Conservation (phyloP, 1,284 basidiomycete genomes). For the Fomitopsis palustris region DNA sequence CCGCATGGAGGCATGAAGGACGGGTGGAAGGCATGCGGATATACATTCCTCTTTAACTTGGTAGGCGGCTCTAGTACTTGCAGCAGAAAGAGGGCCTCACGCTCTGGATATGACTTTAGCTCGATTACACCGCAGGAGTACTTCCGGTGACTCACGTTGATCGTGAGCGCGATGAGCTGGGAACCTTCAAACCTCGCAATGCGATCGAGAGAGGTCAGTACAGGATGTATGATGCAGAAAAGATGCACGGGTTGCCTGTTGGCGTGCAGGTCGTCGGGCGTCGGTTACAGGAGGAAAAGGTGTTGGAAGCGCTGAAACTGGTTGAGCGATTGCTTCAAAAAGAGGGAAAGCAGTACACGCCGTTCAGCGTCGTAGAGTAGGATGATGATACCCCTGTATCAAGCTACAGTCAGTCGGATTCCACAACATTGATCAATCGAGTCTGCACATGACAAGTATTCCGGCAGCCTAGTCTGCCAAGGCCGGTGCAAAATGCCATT, state of each 20-base stretch:
- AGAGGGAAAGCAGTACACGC: conserved; percentile 21
- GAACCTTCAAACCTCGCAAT: conserved; percentile 29
- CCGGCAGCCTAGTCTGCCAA: too few species aligned
- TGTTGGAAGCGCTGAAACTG: conserved; percentile 79
- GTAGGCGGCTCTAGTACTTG: conserved; percentile 26
- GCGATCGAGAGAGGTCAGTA: conserved; percentile 1
- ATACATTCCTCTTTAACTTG: conserved; percentile 55
- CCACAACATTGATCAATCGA: too few species aligned
- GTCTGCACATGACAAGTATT: too few species aligned
- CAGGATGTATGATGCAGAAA: conserved; percentile 64
- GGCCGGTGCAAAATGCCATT: too few species aligned
- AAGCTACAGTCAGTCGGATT: too few species aligned
- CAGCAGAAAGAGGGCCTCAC: background rate
- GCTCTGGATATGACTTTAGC: conserved; percentile 35
- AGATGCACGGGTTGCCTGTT: conserved; percentile 79
- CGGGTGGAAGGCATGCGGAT: conserved; percentile 27
- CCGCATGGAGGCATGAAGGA: conserved; percentile 38
- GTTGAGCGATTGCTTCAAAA: conserved; percentile 44
- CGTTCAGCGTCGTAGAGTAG: background rate
- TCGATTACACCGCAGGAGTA: conserved; percentile 71
- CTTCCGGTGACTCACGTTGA: conserved; percentile 73
- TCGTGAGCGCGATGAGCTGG: conserved; percentile 46
- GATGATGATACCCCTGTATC: background rate
- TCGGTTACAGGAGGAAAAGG: conserved; percentile 85
- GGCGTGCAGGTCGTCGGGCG: conserved; percentile 80